Conservation (phyloP, 805 yeast species). For the Ogataea parapolymorpha region DNA sequence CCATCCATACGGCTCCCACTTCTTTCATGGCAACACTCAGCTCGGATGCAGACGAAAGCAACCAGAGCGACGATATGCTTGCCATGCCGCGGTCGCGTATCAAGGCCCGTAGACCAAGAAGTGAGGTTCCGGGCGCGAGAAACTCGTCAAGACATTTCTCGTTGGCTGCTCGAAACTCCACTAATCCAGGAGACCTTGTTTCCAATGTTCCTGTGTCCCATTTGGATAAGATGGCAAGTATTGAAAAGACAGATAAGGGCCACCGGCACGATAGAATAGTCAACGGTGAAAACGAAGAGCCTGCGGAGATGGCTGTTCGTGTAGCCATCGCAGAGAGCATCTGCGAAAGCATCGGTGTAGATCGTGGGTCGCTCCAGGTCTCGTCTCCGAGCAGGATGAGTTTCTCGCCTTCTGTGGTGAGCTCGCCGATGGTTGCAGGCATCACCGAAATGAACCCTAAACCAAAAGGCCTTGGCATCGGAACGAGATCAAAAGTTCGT, state of each 20-base stretch:
- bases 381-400: conserved; percentile 14
- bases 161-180: conserved; percentile 50
- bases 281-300: conserved; percentile 59
- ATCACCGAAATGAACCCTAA: conserved; percentile 12
- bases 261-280: conserved; percentile 38
- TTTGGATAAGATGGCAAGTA: conserved; percentile 7
- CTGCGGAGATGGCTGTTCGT: conserved; percentile 63
- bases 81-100: conserved; percentile 2
- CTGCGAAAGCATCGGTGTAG: conserved; percentile 65
- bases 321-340: conserved; percentile 69
- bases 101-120: neutral
- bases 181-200: conserved; percentile 82
- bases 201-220: conserved; percentile 67
- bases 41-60: conserved; percentile 28
- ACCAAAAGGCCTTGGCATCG: neutral
- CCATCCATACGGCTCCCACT: conserved; percentile 6
- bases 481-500: conserved; percentile 11
- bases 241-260: conserved; percentile 14
- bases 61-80: conserved; percentile 12
- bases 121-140: conserved; percentile 1
- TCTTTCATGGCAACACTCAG: conserved; percentile 11
- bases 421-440: conserved; percentile 22
- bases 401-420: conserved; percentile 19
- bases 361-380: conserved; percentile 26
- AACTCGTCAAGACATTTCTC: conserved; percentile 44